A percentile compares a stretch with the other conserved stretches of the same genome.
Evolutionary conservation across 1,284 basidiomycete species (phyloP).

Genomic region (Rhodofomes roseus): DNA sequence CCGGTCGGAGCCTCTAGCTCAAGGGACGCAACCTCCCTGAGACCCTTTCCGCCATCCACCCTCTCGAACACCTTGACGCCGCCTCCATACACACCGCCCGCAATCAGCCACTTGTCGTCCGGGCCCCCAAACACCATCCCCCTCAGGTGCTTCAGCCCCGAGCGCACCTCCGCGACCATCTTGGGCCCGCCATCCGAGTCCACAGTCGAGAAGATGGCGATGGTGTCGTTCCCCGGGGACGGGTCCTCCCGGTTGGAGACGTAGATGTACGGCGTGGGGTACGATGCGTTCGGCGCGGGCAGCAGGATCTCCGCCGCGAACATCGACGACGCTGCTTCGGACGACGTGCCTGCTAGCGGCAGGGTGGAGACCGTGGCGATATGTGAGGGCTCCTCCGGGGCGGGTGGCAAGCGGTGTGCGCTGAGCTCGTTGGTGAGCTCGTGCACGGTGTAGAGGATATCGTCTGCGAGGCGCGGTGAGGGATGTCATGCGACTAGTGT

Average conservation of each 20-base stretch:
- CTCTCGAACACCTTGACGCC: conserved; percentile 35
- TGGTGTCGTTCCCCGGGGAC: conserved; percentile 54
- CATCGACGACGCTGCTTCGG: conserved; percentile 25
- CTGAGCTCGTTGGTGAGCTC: conserved; percentile 58
- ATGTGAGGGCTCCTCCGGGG: conserved; percentile 36
- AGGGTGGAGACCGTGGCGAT: conserved; percentile 44
- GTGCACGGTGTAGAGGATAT: conserved; percentile 57
- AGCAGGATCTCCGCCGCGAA: conserved; percentile 47
- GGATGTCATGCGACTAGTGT: background rate
- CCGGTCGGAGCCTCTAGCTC: conserved; percentile 28
- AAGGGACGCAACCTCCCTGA: conserved; percentile 29
- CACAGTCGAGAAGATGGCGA: conserved; percentile 47
- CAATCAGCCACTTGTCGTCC: conserved; percentile 31
- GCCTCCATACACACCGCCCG: conserved; percentile 29
- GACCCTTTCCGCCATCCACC: conserved; percentile 29
- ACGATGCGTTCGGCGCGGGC: conserved; percentile 42
- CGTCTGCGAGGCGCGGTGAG: conserved; percentile 15
- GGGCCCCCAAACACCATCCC: conserved; percentile 34
- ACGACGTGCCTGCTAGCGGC: conserved; percentile 31
- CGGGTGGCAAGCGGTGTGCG: conserved; percentile 45
- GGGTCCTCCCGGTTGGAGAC: conserved; percentile 65
- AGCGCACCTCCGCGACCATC: conserved; percentile 31
- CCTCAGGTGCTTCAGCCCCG: conserved; percentile 33
- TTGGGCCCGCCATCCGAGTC: conserved; percentile 19
- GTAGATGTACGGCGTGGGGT: conserved; percentile 57